These are phyloP conservation scores for Leishmania tarentolae DNA, from an alignment of 208 protist genomes.

Conservation along the genomic window DNA sequence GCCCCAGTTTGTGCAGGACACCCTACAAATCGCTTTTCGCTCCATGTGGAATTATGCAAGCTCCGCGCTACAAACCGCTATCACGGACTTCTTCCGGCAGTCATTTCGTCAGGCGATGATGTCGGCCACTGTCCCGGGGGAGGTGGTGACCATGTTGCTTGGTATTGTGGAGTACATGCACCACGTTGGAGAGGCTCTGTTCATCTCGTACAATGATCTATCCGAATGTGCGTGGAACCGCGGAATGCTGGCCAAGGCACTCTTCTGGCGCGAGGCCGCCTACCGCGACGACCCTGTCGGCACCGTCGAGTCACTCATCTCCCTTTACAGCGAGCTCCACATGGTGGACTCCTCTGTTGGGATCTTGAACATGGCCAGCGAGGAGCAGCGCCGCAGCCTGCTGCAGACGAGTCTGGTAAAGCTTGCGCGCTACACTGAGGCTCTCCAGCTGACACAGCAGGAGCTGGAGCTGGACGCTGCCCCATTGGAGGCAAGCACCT, in stretches of 20 bases:
- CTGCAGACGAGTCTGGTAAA: conserved; percentile 83
- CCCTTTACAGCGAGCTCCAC: conserved; percentile 80
- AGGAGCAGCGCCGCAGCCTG: conserved; percentile 66
- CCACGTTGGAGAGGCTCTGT: conserved; percentile 70
- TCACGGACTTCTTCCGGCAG: conserved; percentile 68
- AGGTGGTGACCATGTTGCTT: conserved; percentile 69
- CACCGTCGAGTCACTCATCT: conserved; percentile 81
- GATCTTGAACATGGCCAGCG: conserved; percentile 69
- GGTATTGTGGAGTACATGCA: conserved; percentile 89
- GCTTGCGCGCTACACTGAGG: conserved; percentile 76
- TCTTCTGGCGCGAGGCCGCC: conserved; percentile 86
- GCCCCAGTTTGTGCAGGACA: conserved; percentile 61
- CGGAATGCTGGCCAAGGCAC: conserved; percentile 87
- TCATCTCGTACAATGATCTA: conserved; percentile 62
- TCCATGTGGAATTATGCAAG: conserved; percentile 76
- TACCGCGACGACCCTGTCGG: conserved; percentile 71
- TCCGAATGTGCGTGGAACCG: conserved; percentile 84
- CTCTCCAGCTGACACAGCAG: conserved; percentile 63
- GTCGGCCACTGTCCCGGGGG: conserved; percentile 66
- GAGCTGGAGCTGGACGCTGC: conserved; percentile 59
- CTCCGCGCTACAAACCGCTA: conserved; percentile 54
- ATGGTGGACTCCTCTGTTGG: conserved; percentile 79
- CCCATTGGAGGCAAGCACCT: conserved; percentile 44
- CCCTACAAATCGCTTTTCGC: conserved; percentile 76
- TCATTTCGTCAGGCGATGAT: conserved; percentile 64